These are phyloP conservation scores for Anthostomella pinea DNA, from an alignment of 2,329 filamentous ascomycete species.

Conservation along the genomic window DNA sequence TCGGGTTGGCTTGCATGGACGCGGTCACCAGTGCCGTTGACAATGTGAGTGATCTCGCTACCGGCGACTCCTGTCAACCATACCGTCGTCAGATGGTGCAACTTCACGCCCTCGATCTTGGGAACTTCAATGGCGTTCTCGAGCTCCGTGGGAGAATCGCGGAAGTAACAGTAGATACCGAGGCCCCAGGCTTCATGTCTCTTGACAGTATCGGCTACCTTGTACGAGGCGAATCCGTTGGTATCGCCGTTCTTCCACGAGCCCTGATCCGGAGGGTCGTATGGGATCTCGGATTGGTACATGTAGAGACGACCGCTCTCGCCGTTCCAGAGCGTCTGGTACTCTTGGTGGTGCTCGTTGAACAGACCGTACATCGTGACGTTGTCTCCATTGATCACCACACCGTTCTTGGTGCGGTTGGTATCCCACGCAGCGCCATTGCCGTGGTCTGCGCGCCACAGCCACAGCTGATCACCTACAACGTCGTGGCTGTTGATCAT, in stretches of 20 bases:
- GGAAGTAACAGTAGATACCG: slow-evolving; percentile 34
- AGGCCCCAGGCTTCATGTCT: slow-evolving; percentile 33
- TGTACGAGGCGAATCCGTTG: slow-evolving; percentile 34
- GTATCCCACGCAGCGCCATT: slow-evolving; percentile 27
- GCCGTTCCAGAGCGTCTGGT: slow-evolving; percentile 34
- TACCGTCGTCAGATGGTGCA: slow-evolving; percentile 32
- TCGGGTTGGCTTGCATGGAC: slow-evolving; percentile 30
- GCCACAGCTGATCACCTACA: slow-evolving; percentile 32
- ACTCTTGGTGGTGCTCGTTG: slow-evolving; percentile 33
- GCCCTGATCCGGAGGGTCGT: slow-evolving; percentile 31
- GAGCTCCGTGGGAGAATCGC: slow-evolving; percentile 31
- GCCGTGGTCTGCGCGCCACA: slow-evolving; percentile 34
- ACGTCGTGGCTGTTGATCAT: slow-evolving; percentile 31
- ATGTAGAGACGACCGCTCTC: slow-evolving; percentile 32
- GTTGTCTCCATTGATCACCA: slow-evolving; percentile 31
- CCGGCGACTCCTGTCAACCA: slow-evolving; percentile 30
- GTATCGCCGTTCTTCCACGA: slow-evolving; percentile 26
- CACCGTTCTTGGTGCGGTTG: slow-evolving; percentile 31
- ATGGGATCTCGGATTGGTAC: slow-evolving; percentile 35
- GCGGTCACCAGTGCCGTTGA: slow-evolving; percentile 28
- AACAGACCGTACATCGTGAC: slow-evolving; percentile 33
- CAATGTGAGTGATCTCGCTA: slow-evolving; percentile 32
- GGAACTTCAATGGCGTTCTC: slow-evolving; percentile 34
- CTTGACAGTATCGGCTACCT: slow-evolving; percentile 28
- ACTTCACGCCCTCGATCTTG: slow-evolving; percentile 20